Evolutionary conservation across 1,284 basidiomycete species (phyloP).

Genomic region (Microbotryum saponariae): DNA sequence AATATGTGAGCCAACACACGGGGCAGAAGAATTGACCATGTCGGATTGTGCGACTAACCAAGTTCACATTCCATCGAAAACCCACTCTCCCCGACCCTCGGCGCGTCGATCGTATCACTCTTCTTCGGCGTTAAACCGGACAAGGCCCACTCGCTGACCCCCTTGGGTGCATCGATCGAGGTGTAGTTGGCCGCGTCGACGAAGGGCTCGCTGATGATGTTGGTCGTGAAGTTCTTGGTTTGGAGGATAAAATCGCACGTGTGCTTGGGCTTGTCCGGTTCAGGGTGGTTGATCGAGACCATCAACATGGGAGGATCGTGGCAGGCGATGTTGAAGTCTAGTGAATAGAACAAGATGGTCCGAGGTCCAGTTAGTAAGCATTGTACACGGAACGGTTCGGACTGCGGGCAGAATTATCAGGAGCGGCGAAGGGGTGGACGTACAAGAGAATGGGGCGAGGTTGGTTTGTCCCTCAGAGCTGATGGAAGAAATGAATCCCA

Average conservation of each 20-base stretch:
- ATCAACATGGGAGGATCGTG: constrained; percentile 60
- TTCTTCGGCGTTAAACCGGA: constrained; percentile 58
- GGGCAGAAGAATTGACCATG: background rate
- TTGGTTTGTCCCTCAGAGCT: constrained; percentile 54
- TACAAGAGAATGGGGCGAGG: constrained; percentile 52
- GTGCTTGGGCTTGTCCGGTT: constrained; percentile 51
- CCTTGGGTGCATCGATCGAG: constrained; percentile 57
- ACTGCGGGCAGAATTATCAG: constrained; percentile 20
- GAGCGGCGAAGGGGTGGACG: constrained; percentile 41
- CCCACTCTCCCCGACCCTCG: constrained; percentile 60
- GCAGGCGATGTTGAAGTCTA: constrained; percentile 44
- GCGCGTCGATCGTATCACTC: constrained; percentile 57
- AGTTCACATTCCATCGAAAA: constrained; percentile 63
- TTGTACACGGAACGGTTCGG: constrained; percentile 12
- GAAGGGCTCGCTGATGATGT: constrained; percentile 56
- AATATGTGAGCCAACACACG: background rate
- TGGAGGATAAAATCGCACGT: constrained; percentile 59
- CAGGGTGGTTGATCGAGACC: constrained; percentile 50
- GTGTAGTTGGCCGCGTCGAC: constrained; percentile 63
- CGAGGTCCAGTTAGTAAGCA: constrained; percentile 37
- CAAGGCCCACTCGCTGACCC: constrained; percentile 63
- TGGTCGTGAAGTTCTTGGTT: constrained; percentile 64
- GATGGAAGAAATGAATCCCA: constrained; percentile 63
- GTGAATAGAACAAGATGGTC: background rate
- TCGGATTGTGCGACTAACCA: constrained; percentile 42